Evolutionary conservation across 495 filamentous ascomycete genomes (phyloP).

Genomic region (Podospora appendiculata): DNA sequence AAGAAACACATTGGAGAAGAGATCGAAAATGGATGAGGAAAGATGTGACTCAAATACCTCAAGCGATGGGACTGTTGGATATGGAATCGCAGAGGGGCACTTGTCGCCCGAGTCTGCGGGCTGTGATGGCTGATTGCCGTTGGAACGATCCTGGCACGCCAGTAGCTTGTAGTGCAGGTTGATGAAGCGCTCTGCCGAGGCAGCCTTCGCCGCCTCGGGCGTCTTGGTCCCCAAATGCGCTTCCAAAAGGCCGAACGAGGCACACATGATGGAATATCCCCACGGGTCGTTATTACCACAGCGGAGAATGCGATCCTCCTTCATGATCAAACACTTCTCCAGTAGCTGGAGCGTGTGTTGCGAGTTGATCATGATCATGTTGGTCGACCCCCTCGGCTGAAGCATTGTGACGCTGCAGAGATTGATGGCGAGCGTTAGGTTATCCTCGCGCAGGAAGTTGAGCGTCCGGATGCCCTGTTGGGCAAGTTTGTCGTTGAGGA

Average conservation of each 20-base stretch:
- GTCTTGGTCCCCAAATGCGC: conserved; percentile 32
- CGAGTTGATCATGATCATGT: conserved; percentile 37
- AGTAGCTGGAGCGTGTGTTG: conserved; percentile 35
- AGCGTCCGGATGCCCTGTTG: conserved; percentile 33
- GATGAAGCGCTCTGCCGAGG: conserved; percentile 30
- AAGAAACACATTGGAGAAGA: too few relatives aligned
- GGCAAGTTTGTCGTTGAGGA: conserved; percentile 32
- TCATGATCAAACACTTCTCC: conserved; percentile 34
- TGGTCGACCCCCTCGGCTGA: conserved; percentile 36
- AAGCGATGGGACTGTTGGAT: too few relatives aligned
- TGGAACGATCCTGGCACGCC: conserved; percentile 32
- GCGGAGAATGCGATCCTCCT: conserved; percentile 37
- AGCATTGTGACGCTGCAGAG: conserved; percentile 41
- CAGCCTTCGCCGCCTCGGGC: conserved; percentile 29
- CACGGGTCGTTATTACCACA: conserved; percentile 40
- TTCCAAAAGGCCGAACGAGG: conserved; percentile 33
- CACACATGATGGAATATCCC: conserved; percentile 38
- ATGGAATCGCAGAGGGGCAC: too few relatives aligned
- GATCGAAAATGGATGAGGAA: too few relatives aligned
- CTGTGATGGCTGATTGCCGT: conserved; percentile 11
- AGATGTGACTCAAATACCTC: too few relatives aligned
- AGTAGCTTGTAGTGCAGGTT: conserved; percentile 33
- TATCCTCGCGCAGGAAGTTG: conserved; percentile 32
- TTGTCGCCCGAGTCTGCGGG: not conserved
- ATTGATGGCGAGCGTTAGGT: conserved; percentile 33